phyloP scores from a whole-genome alignment of 2,329 filamentous ascomycete genomes.

The Byssochlamys sp. region DNA sequence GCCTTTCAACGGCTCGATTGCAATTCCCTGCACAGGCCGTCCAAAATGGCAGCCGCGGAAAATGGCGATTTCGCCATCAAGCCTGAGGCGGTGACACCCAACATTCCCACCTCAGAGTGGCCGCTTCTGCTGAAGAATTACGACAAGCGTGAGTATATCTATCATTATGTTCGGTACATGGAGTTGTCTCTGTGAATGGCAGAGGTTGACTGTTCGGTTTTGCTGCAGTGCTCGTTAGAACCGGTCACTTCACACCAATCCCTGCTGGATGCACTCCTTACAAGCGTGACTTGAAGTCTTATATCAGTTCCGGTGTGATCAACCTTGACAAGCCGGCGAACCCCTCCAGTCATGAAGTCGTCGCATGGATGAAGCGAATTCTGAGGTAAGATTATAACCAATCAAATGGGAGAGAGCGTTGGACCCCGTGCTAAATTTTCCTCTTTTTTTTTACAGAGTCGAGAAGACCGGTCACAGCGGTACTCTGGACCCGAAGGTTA shows the following conservation, averaged over 20 bases:
- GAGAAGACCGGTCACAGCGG: slow-evolving; percentile 98
- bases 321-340: slow-evolving; percentile 97
- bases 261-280: slow-evolving; percentile 83
- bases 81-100: slow-evolving; percentile 70
- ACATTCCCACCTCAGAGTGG: slow-evolving; percentile 79
- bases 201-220: slow-evolving; percentile 1
- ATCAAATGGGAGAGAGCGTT: slow-evolving; percentile 2
- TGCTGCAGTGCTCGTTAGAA: slow-evolving; percentile 65
- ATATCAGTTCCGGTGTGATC: slow-evolving; percentile 94
- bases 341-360: slow-evolving; percentile 95
- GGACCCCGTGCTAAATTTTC: not conserved
- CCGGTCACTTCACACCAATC: slow-evolving; percentile 93
- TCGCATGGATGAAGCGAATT: slow-evolving; percentile 98
- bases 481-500: slow-evolving; percentile 96
- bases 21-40: slow-evolving; percentile 11
- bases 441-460: slow-evolving; percentile 44
- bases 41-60: slow-evolving; percentile 33
- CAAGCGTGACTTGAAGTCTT: slow-evolving; percentile 91
- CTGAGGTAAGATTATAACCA: slow-evolving; percentile 53
- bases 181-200: not conserved
- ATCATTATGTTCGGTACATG: not conserved
- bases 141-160: slow-evolving; percentile 65
- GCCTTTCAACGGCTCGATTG: slow-evolving; percentile 9
- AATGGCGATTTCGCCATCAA: slow-evolving; percentile 80
- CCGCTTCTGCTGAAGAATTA: slow-evolving; percentile 94